Base-by-base conservation (phyloP, 495 filamentous ascomycete genomes). In the Elaphomyces granulatus region DNA sequence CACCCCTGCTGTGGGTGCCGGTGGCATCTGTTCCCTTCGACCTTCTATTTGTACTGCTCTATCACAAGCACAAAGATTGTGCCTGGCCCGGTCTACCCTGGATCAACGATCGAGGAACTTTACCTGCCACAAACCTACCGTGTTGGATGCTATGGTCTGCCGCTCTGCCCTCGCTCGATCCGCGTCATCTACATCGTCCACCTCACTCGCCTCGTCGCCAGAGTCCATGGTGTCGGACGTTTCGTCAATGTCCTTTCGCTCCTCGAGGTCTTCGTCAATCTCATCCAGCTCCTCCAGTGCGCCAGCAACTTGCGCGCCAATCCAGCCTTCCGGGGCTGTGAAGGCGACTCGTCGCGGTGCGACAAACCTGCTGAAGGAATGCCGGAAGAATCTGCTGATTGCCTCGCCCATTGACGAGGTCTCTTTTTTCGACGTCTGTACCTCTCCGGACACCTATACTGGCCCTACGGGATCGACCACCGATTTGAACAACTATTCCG, bases 1-100 rank as follows among this genome's bases (percentile, higher is more conserved):
- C 63, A 92, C 87, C 81, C 88, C 88, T 83, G 87, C 87, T 64
- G 87, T 69, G 82, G 80, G 82, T 80, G 68, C 71, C 60, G 66
- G 60, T 40, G 56, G 60, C 40, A 62, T 61, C 26, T 64, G 52
- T 55, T 67, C 58, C 56, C 66, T 65, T 50, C 75, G 61, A 42
- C 69, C 75, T 3, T 82, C 83, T 14, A 87, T 93, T 74, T 67
- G 77, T 47, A 67, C 75, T 38, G 86, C 83, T 23, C 83, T 94
- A 79, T 74, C 77, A 2, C 80, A 86, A 50, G 78, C 70, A 18
- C 76, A 84, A 41, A 78, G 66, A 49, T 54, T 68, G 38, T 72
- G 68, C 40, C 65, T 78, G 50, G 68, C 77, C 66, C 64, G 83
- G 70, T 75, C 77, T 55, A 68, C 67, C 46, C 43, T 74, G 53